Conservation (phyloP, 495 filamentous ascomycete genomes). For the Hypoxylon subgilvum region DNA sequence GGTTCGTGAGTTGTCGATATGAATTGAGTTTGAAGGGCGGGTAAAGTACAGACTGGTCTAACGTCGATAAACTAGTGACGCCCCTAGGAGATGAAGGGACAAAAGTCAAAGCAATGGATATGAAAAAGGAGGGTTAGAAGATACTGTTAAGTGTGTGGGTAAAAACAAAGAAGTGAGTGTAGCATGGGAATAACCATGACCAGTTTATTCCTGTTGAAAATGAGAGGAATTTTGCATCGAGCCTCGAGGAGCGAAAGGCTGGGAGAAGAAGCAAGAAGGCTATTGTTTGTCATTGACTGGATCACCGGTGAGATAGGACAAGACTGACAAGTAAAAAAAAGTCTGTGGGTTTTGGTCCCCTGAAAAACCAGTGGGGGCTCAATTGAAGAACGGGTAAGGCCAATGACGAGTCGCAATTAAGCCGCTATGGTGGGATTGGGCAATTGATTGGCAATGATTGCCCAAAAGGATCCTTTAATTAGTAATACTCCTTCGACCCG, state of each 20-base stretch:
- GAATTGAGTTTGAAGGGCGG: slow-evolving; percentile 5
- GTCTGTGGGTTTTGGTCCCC: slow-evolving; percentile 2
- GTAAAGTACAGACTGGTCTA: not conserved
- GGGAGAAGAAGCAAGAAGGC: slow-evolving; percentile 8
- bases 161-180: slow-evolving; percentile 31
- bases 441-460: slow-evolving; percentile 28
- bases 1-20: slow-evolving; percentile 12
- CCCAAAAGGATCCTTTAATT: slow-evolving; percentile 24
- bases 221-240: slow-evolving; percentile 6
- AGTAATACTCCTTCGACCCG: slow-evolving; percentile 5
- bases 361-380: slow-evolving; percentile 22
- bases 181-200: slow-evolving; percentile 10
- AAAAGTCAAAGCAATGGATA: slow-evolving; percentile 19
- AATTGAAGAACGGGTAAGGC: slow-evolving; percentile 31
- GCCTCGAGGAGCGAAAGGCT: not conserved
- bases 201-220: slow-evolving; percentile 19
- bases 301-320: not conserved
- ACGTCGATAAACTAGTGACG: too few species aligned
- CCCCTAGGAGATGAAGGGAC: slow-evolving; percentile 28
- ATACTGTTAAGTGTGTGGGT: slow-evolving; percentile 15
- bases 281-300: not conserved
- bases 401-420: slow-evolving; percentile 36
- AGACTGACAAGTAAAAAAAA: not conserved
- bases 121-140: slow-evolving; percentile 27
- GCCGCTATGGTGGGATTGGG: slow-evolving; percentile 11